These are phyloP conservation scores for Pyronema domesticum DNA, from an alignment of 495 filamentous ascomycete genomes.

Conservation along the genomic window DNA sequence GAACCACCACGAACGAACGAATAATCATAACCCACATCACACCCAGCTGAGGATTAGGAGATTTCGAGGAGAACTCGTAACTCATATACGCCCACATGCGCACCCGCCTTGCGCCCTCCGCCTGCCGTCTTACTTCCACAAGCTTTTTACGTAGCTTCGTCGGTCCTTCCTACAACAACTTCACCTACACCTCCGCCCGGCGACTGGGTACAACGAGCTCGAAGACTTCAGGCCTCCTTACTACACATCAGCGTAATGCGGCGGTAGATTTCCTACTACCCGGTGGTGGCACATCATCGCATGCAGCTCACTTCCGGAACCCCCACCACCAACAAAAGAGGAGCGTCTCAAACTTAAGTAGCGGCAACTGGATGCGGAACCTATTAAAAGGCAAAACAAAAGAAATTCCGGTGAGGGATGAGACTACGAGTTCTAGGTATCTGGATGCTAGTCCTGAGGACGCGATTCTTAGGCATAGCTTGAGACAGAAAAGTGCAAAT, in stretches of 20 bases:
- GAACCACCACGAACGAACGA: too few relatives aligned
- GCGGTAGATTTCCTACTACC: too few relatives aligned
- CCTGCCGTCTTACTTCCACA: slow-evolving; percentile 3
- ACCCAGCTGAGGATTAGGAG: too few relatives aligned
- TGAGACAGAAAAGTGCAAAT: slow-evolving; percentile 20
- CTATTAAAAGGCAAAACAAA: slow-evolving; percentile 15
- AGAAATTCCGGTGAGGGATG: slow-evolving; percentile 12
- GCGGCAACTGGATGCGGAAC: slow-evolving; percentile 8
- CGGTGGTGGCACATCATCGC: neutral
- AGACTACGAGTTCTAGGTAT: slow-evolving; percentile 19
- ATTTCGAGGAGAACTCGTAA: too few relatives aligned
- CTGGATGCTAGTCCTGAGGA: slow-evolving; percentile 22
- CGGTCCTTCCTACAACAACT: neutral
- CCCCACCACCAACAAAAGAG: neutral
- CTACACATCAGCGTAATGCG: too few relatives aligned
- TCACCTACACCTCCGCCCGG: neutral
- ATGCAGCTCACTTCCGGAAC: slow-evolving; percentile 1
- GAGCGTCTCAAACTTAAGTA: neutral
- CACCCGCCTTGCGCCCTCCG: slow-evolving; percentile 11
- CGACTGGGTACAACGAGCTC: neutral
- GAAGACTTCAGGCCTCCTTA: too few relatives aligned
- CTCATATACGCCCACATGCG: slow-evolving; percentile 15
- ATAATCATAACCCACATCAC: too few relatives aligned
- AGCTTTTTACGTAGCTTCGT: neutral
- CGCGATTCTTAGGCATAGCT: slow-evolving; percentile 20